These are phyloP conservation scores for Monascus ruber DNA, from an alignment of 2,329 filamentous ascomycete species.

Conservation along the genomic window DNA sequence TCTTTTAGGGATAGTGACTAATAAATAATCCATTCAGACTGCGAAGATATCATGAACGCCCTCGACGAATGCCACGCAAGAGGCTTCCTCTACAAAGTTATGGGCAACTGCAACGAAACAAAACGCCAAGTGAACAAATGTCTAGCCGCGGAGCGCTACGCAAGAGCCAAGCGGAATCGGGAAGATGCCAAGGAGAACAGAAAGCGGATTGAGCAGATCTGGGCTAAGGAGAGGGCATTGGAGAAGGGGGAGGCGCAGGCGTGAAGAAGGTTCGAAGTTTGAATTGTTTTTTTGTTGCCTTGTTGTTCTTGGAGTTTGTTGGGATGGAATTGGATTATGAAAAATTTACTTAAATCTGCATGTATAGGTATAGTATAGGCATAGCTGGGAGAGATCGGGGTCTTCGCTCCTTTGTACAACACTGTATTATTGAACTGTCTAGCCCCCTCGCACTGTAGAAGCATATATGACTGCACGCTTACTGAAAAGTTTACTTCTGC, in stretches of 20 bases:
- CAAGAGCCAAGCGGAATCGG: constrained; percentile 67
- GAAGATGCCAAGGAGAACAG: constrained; percentile 58
- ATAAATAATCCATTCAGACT: constrained; percentile 48
- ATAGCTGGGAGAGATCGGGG: no score
- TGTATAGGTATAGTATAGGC: no score
- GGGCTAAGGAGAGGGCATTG: constrained; percentile 48
- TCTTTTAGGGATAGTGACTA: constrained; percentile 1
- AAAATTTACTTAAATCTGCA: no score
- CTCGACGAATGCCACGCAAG: constrained; percentile 91
- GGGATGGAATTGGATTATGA: no score
- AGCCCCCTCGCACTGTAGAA: no score
- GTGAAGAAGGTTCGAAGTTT: no score
- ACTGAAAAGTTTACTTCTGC: no score
- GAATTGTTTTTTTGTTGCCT: no score
- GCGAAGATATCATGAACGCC: constrained; percentile 84
- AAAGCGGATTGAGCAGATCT: constrained; percentile 62
- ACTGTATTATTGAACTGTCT: no score
- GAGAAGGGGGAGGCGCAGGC: constrained; percentile 4
- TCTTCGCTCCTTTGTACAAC: no score
- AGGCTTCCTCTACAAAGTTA: constrained; percentile 83
- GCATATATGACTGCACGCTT: no score
- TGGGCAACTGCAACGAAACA: constrained; percentile 79
- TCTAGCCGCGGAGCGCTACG: constrained; percentile 65
- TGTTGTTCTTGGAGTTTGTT: no score
- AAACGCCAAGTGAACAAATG: constrained; percentile 80